phyloP scores from a whole-genome alignment of 1,284 basidiomycete species.

The Apiotrichum porosum region DNA sequence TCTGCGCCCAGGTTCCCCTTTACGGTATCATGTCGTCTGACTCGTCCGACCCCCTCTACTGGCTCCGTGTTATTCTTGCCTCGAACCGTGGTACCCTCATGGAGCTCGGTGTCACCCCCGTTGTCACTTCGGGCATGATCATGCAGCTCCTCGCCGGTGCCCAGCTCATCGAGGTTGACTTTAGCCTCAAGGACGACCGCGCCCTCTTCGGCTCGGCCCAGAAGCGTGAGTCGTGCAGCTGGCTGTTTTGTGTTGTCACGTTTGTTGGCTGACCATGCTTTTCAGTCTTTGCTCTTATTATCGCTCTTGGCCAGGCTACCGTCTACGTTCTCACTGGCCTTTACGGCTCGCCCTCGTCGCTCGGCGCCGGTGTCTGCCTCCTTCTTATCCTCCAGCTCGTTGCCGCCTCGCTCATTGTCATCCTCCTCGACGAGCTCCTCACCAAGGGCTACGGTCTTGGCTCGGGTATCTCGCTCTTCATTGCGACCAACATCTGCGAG shows the following conservation, averaged over 20 bases:
- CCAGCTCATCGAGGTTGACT: constrained; percentile 96
- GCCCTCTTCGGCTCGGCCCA: constrained; percentile 94
- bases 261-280: not conserved
- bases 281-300: constrained; percentile 91
- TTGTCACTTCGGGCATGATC: constrained; percentile 98
- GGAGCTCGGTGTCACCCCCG: constrained; percentile 97
- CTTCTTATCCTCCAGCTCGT: constrained; percentile 94
- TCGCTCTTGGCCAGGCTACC: constrained; percentile 92
- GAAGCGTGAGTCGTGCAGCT: constrained; percentile 89
- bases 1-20: constrained; percentile 92
- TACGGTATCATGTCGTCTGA: constrained; percentile 98
- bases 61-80: constrained; percentile 98
- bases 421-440: constrained; percentile 95
- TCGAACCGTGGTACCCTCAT: constrained; percentile 98
- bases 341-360: constrained; percentile 87
- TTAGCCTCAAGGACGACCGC: constrained; percentile 92
- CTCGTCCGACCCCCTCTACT: constrained; percentile 96
- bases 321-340: constrained; percentile 97
- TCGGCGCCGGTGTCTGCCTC: constrained; percentile 92
- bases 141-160: constrained; percentile 98
- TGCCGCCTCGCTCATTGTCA: constrained; percentile 90
- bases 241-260: not conserved
- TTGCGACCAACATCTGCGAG: constrained; percentile 99
- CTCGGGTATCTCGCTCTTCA: constrained; percentile 97
- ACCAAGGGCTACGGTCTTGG: constrained; percentile 99